phyloP scores from a whole-genome alignment of 805 yeast genomes.

The Kodamaea neixiangensis region DNA sequence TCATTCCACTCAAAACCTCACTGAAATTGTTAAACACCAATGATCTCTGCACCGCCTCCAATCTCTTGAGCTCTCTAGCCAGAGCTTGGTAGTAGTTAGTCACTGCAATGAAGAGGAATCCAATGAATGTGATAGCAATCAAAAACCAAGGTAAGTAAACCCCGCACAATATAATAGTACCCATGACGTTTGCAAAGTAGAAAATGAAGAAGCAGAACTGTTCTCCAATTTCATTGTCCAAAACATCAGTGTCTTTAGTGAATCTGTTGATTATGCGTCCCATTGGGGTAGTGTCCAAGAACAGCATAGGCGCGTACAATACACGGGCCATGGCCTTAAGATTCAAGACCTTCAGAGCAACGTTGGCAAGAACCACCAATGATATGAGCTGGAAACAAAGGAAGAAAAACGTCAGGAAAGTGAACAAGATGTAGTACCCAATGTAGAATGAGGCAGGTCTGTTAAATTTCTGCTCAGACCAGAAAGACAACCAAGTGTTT shows the following conservation, averaged over 20 bases:
- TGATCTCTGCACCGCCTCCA: constrained; percentile 72
- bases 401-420: constrained; percentile 49
- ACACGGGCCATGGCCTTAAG: constrained; percentile 65
- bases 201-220: constrained; percentile 55
- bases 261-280: constrained; percentile 84
- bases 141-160: constrained; percentile 77
- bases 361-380: constrained; percentile 51
- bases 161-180: constrained; percentile 63
- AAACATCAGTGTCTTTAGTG: constrained; percentile 81
- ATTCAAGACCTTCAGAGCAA: constrained; percentile 45
- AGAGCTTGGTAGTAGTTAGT: constrained; percentile 67
- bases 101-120: constrained; percentile 42
- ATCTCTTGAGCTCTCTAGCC: constrained; percentile 72
- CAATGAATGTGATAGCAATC: constrained; percentile 58
- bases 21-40: constrained; percentile 69
- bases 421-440: constrained; percentile 68
- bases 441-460: constrained; percentile 60
- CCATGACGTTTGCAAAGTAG: constrained; percentile 46
- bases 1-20: constrained; percentile 66
- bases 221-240: constrained; percentile 78
- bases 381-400: constrained; percentile 44
- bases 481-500: constrained; percentile 80
- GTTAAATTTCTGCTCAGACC: constrained; percentile 61
- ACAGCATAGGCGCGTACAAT: constrained; percentile 77
- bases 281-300: constrained; percentile 84